Conservation (phyloP, 257 asterid species). For the Primulina eburnea region DNA sequence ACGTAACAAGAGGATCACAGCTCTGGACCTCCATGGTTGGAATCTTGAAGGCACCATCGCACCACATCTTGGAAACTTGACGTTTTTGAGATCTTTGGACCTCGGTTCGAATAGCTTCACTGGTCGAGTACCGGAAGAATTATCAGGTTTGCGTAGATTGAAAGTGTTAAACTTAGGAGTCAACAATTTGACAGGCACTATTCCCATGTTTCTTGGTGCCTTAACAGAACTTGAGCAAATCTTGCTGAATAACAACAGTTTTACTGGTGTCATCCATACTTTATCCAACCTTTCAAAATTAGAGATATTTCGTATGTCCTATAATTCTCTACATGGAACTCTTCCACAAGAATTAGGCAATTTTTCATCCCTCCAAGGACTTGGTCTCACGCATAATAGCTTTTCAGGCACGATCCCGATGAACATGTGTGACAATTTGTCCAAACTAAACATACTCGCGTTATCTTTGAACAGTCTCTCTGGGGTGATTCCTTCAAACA, state of each 20-base stretch:
- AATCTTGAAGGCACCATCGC: conserved; percentile 4
- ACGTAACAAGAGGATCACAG: not conserved
- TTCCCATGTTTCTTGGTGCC: not conserved
- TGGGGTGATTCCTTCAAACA: too few species aligned
- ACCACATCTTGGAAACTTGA: conserved; percentile 14
- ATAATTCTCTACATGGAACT: not conserved
- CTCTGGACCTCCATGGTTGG: not conserved
- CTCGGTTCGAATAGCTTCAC: not conserved
- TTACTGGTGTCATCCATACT: not conserved
- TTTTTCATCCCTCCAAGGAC: not conserved
- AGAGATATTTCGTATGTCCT: not conserved
- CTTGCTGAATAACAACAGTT: not conserved
- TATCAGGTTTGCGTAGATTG: not conserved
- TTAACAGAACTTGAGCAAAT: not conserved
- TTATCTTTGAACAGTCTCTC: too few species aligned
- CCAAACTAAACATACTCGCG: too few species aligned
- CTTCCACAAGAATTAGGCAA: conserved; percentile 4
- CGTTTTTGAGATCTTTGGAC: conserved; percentile 7
- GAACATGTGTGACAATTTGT: too few species aligned
- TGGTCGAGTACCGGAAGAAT: not conserved
- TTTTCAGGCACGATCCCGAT: too few species aligned
- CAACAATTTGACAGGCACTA: not conserved
- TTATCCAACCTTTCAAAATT: not conserved
- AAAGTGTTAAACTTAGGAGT: not conserved
- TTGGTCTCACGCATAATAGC: too few species aligned